These are phyloP conservation scores for Artemisia tridentata DNA, from an alignment of 129 eudicot genomes.

Conservation along the genomic window DNA sequence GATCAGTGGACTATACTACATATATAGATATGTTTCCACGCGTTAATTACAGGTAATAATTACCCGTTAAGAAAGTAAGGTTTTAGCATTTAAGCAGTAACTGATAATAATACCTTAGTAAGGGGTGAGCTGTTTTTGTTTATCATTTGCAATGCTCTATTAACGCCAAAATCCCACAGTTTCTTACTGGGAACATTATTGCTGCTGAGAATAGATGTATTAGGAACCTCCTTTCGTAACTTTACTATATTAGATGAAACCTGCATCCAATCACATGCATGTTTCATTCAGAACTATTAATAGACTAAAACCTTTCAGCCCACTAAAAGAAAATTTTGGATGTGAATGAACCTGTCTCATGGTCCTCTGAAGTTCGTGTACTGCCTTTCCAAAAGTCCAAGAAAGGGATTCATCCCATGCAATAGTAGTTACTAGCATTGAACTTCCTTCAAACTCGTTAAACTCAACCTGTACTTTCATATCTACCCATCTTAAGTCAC, in stretches of 20 bases:
- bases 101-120: slow-evolving; percentile 46
- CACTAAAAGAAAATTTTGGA: background rate
- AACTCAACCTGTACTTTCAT: slow-evolving; percentile 76
- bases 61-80: background rate
- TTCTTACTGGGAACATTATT: slow-evolving; percentile 67
- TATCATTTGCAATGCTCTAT: slow-evolving; percentile 70
- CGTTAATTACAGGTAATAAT: background rate
- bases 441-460: slow-evolving; percentile 90
- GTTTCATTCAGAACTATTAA: background rate
- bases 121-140: slow-evolving; percentile 56
- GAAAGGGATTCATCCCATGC: slow-evolving; percentile 92
- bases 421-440: slow-evolving; percentile 78
- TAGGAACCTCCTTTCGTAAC: slow-evolving; percentile 46
- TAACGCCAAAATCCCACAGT: slow-evolving; percentile 74
- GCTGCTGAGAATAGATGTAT: slow-evolving; percentile 45
- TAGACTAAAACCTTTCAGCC: background rate
- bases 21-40: background rate
- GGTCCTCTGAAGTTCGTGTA: slow-evolving; percentile 63
- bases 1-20: background rate
- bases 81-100: background rate
- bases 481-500: slow-evolving; percentile 25
- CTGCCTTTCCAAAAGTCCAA: slow-evolving; percentile 55
- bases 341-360: slow-evolving; percentile 55
- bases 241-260: slow-evolving; percentile 47
- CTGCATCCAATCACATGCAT: slow-evolving; percentile 40